phyloP scores from a whole-genome alignment of 768 basidiomycete genomes.

The Podaxis sp. region DNA sequence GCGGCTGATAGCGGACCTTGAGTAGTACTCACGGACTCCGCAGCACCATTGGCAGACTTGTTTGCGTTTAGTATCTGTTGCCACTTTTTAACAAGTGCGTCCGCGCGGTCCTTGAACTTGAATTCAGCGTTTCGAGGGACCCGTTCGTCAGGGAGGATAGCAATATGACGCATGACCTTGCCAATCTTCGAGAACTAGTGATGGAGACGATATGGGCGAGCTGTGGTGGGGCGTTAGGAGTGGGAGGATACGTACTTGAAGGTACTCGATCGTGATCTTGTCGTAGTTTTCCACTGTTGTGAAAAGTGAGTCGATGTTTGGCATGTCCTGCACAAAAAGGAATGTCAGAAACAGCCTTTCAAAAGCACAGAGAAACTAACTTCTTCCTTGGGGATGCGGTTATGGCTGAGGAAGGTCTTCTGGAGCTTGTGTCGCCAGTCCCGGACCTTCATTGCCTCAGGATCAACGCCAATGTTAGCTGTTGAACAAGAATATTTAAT shows the following conservation, averaged over 20 bases:
- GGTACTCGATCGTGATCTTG: conserved; percentile 74
- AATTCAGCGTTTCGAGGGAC: conserved; percentile 65
- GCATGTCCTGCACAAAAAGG: conserved; percentile 63
- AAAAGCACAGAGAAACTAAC: conserved; percentile 37
- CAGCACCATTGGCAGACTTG: conserved; percentile 25
- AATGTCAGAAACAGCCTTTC: conserved; percentile 1
- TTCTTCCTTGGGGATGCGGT: conserved; percentile 61
- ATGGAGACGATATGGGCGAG: background rate
- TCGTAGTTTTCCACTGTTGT: conserved; percentile 75
- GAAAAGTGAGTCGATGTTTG: conserved; percentile 68
- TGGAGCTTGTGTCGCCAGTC: conserved; percentile 94
- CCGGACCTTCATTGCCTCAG: conserved; percentile 67
- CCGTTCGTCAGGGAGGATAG: conserved; percentile 48
- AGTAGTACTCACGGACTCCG: background rate
- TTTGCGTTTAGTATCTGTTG: conserved; percentile 50
- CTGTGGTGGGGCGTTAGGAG: background rate
- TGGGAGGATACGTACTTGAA: conserved; percentile 37
- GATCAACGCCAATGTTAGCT: conserved; percentile 64
- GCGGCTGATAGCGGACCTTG: conserved; percentile 9
- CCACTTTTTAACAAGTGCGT: conserved; percentile 71
- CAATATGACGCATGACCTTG: conserved; percentile 88
- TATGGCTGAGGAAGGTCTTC: conserved; percentile 76
- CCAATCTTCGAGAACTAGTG: conserved; percentile 76
- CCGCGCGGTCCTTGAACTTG: conserved; percentile 71
- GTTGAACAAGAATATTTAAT: background rate